A percentile compares a stretch with the other conserved stretches of the same genome.
phyloP scores from a whole-genome alignment of 176 grass and related monocot species.

The Neostapfia colusana region DNA sequence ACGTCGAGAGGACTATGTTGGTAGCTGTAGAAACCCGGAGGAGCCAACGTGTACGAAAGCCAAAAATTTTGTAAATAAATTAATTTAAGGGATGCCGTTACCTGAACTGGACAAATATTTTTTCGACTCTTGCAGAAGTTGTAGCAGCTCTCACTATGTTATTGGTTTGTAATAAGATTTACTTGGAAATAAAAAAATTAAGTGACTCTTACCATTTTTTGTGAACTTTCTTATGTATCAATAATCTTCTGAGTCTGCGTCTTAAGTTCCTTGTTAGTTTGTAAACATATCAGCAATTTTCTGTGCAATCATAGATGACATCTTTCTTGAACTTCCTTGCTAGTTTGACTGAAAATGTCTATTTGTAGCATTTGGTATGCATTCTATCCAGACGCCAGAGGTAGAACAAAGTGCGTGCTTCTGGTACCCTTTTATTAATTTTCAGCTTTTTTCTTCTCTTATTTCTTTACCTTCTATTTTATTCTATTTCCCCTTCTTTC shows the following conservation, averaged over 20 bases:
- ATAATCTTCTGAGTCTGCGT: background rate
- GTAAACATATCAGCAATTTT: background rate
- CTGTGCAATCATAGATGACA: background rate
- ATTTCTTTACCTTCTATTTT: no score
- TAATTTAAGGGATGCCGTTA: background rate
- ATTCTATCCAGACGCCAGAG: background rate
- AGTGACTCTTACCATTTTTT: background rate
- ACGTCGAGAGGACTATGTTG: conserved; percentile 1
- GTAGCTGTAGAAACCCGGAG: conserved; percentile 32
- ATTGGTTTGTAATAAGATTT: conserved; percentile 26
- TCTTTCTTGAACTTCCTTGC: background rate
- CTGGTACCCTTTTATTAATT: background rate
- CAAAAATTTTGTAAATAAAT: conserved; percentile 22
- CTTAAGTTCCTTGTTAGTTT: background rate
- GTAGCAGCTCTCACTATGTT: background rate
- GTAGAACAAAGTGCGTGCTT: background rate
- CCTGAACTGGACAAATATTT: no score
- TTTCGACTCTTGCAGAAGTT: background rate
- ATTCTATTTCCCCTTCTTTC: no score
- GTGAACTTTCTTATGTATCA: background rate
- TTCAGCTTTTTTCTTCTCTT: no score
- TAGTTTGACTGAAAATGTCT: background rate
- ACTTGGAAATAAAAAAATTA: background rate
- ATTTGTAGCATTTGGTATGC: background rate
- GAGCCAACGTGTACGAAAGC: conserved; percentile 38